A percentile compares a stretch with the other conserved stretches of the same genome.
Conservation (phyloP, 768 basidiomycete genomes). For the Galerina sulciceps region DNA sequence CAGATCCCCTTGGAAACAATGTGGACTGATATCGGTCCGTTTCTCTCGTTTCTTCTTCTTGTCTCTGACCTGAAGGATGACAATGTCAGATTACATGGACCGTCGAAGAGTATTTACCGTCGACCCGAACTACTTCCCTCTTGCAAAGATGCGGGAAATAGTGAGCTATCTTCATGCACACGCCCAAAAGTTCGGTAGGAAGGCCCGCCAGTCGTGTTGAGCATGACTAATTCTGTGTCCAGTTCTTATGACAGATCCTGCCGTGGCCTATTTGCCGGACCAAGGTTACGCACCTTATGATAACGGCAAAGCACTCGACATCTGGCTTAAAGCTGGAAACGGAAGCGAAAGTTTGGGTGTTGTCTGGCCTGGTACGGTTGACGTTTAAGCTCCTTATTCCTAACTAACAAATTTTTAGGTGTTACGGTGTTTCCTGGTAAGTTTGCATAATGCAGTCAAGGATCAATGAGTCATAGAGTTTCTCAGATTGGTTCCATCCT, state of each 20-base stretch:
- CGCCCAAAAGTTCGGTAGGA: conserved; percentile 60
- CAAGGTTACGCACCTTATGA: conserved; percentile 56
- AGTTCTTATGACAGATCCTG: conserved; percentile 81
- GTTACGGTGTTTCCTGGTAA: conserved; percentile 62
- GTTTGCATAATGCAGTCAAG: not conserved
- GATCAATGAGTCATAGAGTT: not conserved
- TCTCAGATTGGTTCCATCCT: conserved; percentile 63
- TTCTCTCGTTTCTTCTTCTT: not conserved
- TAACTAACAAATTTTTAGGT: conserved; percentile 30
- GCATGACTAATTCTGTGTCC: not conserved
- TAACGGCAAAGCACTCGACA: conserved; percentile 52
- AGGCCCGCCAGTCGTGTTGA: not conserved
- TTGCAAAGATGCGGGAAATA: conserved; percentile 66
- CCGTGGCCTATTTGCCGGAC: conserved; percentile 55
- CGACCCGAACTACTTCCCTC: conserved; percentile 70
- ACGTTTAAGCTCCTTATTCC: not conserved
- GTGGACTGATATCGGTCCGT: conserved; percentile 76
- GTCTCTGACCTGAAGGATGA: not conserved
- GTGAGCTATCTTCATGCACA: conserved; percentile 63
- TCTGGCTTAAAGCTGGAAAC: conserved; percentile 68
- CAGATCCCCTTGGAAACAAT: conserved; percentile 75
- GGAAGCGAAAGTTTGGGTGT: conserved; percentile 60
- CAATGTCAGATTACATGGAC: conserved; percentile 65
- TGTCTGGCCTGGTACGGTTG: conserved; percentile 62
- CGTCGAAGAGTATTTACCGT: conserved; percentile 69